Conservation (phyloP, 148 eudicot species). For the Chenopodium quinoa region DNA sequence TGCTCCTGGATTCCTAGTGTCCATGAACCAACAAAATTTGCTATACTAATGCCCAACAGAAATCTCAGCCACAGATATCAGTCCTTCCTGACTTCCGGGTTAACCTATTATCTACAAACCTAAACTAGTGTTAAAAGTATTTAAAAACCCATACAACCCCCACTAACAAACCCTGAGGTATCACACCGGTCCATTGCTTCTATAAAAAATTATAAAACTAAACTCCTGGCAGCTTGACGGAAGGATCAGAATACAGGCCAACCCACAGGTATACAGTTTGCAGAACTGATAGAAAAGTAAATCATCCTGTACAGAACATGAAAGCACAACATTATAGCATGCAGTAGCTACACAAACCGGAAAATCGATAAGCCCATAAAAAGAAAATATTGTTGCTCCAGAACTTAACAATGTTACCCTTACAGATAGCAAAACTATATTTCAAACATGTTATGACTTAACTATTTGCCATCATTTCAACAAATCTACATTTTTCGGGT, state of each 20-base stretch:
- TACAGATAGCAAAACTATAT: not conserved
- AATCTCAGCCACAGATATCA: slow-evolving; percentile 53
- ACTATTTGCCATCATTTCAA: not conserved
- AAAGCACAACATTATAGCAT: slow-evolving; percentile 10
- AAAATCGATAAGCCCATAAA: not conserved
- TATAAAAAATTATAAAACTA: not conserved
- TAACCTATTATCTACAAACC: slow-evolving; percentile 44
- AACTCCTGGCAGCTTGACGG: slow-evolving; percentile 25
- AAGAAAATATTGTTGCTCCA: not conserved
- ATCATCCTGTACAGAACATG: slow-evolving; percentile 55
- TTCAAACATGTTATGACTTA: not conserved
- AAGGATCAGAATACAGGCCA: slow-evolving; percentile 14
- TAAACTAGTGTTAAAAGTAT: slow-evolving; percentile 50
- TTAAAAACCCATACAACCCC: slow-evolving; percentile 56
- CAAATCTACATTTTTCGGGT: not conserved
- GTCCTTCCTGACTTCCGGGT: slow-evolving; percentile 75
- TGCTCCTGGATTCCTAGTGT: slow-evolving; percentile 39
- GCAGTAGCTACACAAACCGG: not conserved
- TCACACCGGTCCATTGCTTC: slow-evolving; percentile 85
- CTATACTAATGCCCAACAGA: slow-evolving; percentile 37
- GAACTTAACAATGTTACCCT: not conserved
- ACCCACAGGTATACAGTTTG: slow-evolving; percentile 26
- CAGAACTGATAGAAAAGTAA: slow-evolving; percentile 9
- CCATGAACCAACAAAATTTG: slow-evolving; percentile 54
- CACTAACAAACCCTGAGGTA: slow-evolving; percentile 98